Conservation (phyloP, 1,284 basidiomycete species). For the Cutaneotrichosporon cutaneum region DNA sequence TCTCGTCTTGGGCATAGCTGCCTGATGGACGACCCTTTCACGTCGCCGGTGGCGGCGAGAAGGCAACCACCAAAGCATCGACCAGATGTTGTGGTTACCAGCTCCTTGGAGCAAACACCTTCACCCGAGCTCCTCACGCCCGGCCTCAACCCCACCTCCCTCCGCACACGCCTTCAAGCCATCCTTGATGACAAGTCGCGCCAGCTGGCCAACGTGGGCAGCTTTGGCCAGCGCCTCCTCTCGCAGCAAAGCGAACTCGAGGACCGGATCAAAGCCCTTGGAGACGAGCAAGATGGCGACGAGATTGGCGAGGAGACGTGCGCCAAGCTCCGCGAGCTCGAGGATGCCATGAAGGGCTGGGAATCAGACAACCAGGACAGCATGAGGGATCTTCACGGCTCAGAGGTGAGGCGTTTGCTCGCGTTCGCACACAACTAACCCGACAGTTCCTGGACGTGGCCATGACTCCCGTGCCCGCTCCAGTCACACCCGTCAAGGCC, state of each 20-base stretch:
- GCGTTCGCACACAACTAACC: neutral
- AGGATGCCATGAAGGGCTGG: slow-evolving; percentile 73
- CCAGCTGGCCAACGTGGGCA: slow-evolving; percentile 83
- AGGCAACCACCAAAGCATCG: slow-evolving; percentile 14
- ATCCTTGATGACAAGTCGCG: slow-evolving; percentile 84
- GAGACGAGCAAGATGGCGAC: slow-evolving; percentile 61
- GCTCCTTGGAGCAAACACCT: slow-evolving; percentile 23
- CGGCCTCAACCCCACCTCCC: slow-evolving; percentile 32
- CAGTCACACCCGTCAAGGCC: slow-evolving; percentile 16
- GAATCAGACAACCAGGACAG: slow-evolving; percentile 78
- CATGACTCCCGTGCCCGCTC: slow-evolving; percentile 9
- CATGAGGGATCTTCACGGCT: slow-evolving; percentile 64
- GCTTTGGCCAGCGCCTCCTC: slow-evolving; percentile 84
- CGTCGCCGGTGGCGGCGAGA: slow-evolving; percentile 18
- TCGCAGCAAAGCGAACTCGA: slow-evolving; percentile 88
- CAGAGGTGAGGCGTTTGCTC: slow-evolving; percentile 59
- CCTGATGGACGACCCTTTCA: slow-evolving; percentile 42
- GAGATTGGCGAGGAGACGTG: slow-evolving; percentile 60
- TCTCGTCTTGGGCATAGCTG: neutral
- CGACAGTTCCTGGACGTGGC: slow-evolving; percentile 13
- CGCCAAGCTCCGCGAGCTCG: slow-evolving; percentile 71
- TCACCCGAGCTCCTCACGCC: slow-evolving; percentile 20
- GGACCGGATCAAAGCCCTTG: slow-evolving; percentile 73
- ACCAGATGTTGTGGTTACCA: slow-evolving; percentile 30
- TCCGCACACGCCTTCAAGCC: slow-evolving; percentile 62